Evolutionary conservation across 1,139 yeast species (phyloP), one percentile per base, ranked within the genome.

Genomic region (Nadsonia commutata): DNA sequence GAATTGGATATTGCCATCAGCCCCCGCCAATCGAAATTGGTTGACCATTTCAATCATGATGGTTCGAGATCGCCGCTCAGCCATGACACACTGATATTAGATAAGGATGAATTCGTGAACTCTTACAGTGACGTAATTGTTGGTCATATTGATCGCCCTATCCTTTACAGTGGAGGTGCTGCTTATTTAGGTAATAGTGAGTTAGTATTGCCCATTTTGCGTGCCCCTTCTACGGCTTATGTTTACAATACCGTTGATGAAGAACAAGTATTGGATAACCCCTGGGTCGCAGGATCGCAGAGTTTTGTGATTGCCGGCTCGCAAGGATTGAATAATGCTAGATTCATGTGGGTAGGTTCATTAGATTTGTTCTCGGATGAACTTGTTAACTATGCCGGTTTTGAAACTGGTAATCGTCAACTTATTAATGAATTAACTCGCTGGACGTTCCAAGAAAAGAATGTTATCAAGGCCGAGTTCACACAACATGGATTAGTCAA

Each of bases 1-100:
- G 88, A 88, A 59, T 64, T 86, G 52, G 98, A 95, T 22, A 78
- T 93, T 43, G 75, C 70, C 55, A 84, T 95, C 47, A 72, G 94
- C 38, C 94, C 95, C 46, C 80, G 77, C 57, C 80, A 77, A 43
- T 79, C 75, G 59, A 62, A 67, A 47, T 66, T 80, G 45, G 63
- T 71, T 11, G 95, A 86, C 60, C 81, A 82, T 59, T 85, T 84
- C 62, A 58, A 62, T 46, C 48, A 56, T 18, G 64, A 60, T 31
- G 48, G 49, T 53, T 56, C 39, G 9, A 13, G 9, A 4, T 27
- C 33, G 33, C 33, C 33, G 4, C 9, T 27, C 22, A 43, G 47
- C 31, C 57, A 56, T 42, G 54, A 50, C 38, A 42, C 41, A 20
- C 49, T 21, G 38, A 43, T 22, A 3, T 47, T 49, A 8, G 40